phyloP scores from a whole-genome alignment of 1,139 yeast genomes.

The Starmera stellimalicola region DNA sequence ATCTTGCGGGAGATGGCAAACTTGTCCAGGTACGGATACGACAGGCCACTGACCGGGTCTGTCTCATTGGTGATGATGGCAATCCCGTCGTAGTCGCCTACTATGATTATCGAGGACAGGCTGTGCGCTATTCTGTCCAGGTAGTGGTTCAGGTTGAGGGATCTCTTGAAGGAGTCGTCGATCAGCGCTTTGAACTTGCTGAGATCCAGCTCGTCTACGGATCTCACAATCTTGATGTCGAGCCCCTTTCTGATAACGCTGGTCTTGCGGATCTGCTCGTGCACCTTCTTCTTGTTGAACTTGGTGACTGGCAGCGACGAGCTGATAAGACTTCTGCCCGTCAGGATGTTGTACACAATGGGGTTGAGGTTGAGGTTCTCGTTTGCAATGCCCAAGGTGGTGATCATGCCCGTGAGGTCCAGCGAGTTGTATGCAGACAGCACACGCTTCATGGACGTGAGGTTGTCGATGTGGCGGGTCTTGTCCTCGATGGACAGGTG shows the following conservation, averaged over 20 bases:
- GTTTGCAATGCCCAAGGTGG: slow-evolving; percentile 21
- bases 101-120: slow-evolving; percentile 69
- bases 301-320: slow-evolving; percentile 81
- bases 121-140: slow-evolving; percentile 51
- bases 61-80: slow-evolving; percentile 82
- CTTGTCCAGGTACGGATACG: slow-evolving; percentile 65
- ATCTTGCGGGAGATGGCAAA: slow-evolving; percentile 77
- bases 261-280: slow-evolving; percentile 34
- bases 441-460: slow-evolving; percentile 24
- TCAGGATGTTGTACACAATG: slow-evolving; percentile 74
- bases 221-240: slow-evolving; percentile 37
- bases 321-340: slow-evolving; percentile 88
- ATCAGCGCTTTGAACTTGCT: slow-evolving; percentile 48
- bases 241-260: slow-evolving; percentile 77
- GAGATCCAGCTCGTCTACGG: slow-evolving; percentile 39
- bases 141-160: slow-evolving; percentile 57
- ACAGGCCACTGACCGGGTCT: slow-evolving; percentile 17
- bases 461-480: slow-evolving; percentile 21
- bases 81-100: slow-evolving; percentile 94
- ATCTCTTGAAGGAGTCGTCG: slow-evolving; percentile 71
- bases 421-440: slow-evolving; percentile 24
- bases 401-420: slow-evolving; percentile 29
- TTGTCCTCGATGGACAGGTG: slow-evolving; percentile 11
- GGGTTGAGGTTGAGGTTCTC: slow-evolving; percentile 38
- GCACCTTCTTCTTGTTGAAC: slow-evolving; percentile 18